Conservation (phyloP, 495 filamentous ascomycete species). For the Patellaria atrata region DNA sequence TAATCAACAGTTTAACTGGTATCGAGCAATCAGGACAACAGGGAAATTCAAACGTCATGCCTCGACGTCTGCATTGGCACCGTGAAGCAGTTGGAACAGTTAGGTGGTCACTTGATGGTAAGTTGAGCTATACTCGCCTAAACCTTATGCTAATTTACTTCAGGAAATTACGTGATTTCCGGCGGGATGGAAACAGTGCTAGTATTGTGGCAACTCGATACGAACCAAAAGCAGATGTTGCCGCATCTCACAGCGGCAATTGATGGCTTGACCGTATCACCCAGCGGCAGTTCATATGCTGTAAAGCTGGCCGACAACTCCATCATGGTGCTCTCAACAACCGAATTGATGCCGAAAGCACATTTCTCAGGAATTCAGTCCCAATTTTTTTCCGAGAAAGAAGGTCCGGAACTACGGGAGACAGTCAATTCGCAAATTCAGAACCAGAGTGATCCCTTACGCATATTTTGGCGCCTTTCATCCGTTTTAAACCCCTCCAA, state of each 20-base stretch:
- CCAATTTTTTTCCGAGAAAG: constrained; percentile 4
- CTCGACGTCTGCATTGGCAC: constrained; percentile 66
- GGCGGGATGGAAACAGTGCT: constrained; percentile 83
- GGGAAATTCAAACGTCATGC: constrained; percentile 5
- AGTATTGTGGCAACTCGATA: constrained; percentile 91
- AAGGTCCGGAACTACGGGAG: not conserved
- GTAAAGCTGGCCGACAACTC: constrained; percentile 83
- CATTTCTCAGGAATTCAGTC: constrained; percentile 74
- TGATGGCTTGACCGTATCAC: constrained; percentile 69
- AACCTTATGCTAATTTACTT: constrained; percentile 2
- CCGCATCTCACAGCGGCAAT: constrained; percentile 79
- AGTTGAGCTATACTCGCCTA: constrained; percentile 17
- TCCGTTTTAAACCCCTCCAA: constrained; percentile 42
- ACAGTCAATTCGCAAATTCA: not conserved
- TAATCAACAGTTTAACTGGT: constrained; percentile 40
- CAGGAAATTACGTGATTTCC: constrained; percentile 92
- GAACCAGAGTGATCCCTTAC: constrained; percentile 1
- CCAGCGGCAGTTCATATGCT: constrained; percentile 62
- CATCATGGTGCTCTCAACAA: constrained; percentile 70
- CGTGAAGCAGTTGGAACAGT: constrained; percentile 62
- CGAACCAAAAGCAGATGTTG: constrained; percentile 59
- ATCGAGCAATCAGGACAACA: constrained; percentile 18
- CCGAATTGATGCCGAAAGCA: constrained; percentile 65
- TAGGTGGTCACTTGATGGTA: constrained; percentile 87
- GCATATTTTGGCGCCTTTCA: constrained; percentile 17